Percentiles rank a stretch among this genome's conserved stretches.
phyloP scores from a whole-genome alignment of 2,329 filamentous ascomycete genomes.

The Penicillium sp. region DNA sequence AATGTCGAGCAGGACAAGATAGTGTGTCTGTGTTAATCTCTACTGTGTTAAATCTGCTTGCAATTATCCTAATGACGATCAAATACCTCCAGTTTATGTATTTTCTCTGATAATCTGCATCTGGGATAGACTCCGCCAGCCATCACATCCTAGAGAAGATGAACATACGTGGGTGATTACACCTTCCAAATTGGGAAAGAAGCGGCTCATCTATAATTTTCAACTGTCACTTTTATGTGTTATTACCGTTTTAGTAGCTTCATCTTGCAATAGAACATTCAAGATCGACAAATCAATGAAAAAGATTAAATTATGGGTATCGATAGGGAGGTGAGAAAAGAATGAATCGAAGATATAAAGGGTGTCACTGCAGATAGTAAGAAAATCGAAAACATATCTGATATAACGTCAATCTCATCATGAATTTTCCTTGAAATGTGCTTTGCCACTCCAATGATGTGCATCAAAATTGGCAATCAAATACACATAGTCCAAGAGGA shows the following conservation, averaged over 20 bases:
- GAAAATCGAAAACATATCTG: background rate
- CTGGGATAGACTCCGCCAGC: background rate
- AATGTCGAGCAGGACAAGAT: background rate
- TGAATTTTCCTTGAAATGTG: background rate
- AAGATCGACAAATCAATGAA: too few relatives aligned
- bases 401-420: background rate
- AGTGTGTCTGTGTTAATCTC: background rate
- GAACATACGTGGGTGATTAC: too few relatives aligned
- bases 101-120: background rate
- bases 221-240: too few relatives aligned
- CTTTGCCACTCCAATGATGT: background rate
- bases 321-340: background rate
- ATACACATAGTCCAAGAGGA: background rate
- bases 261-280: too few relatives aligned
- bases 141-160: too few relatives aligned
- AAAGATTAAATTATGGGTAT: slow-evolving; percentile 1
- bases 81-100: background rate
- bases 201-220: too few relatives aligned
- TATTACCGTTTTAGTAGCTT: too few relatives aligned
- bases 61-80: background rate
- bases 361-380: background rate
- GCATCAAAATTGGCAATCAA: background rate
- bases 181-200: background rate
- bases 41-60: slow-evolving; percentile 1
- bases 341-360: background rate